Percentiles rank a stretch among this genome's conserved stretches.
phyloP scores from a whole-genome alignment of 768 basidiomycete species.

The Psilocybe cubensis region DNA sequence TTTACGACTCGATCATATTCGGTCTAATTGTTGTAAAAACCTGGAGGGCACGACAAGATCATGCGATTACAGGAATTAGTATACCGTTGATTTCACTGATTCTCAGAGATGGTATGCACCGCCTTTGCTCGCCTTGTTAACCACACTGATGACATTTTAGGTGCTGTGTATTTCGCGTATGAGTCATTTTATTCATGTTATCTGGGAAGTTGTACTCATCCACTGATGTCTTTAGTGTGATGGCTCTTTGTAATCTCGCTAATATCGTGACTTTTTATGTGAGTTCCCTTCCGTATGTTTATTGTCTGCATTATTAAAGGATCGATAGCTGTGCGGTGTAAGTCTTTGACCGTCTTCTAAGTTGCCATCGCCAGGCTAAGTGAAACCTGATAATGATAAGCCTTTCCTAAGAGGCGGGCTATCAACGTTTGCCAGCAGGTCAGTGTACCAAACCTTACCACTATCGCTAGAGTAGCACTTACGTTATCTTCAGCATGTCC shows the following conservation, averaged over 20 bases:
- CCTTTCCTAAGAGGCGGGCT: conserved; percentile 48
- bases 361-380: background rate
- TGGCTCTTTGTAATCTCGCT: conserved; percentile 53
- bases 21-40: conserved; percentile 51
- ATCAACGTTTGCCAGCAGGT: conserved; percentile 56
- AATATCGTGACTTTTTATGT: conserved; percentile 45
- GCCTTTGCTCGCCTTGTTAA: too few relatives aligned
- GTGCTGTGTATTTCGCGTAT: conserved; percentile 60
- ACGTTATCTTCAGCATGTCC: conserved; percentile 38
- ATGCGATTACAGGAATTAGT: conserved; percentile 23
- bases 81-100: conserved; percentile 46
- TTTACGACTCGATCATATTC: conserved; percentile 52
- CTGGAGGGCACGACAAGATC: conserved; percentile 34
- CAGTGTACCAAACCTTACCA: background rate
- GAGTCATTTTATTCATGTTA: conserved; percentile 17
- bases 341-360: background rate
- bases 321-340: conserved; percentile 9
- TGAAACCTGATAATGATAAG: conserved; percentile 25
- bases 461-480: background rate
- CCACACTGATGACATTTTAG: conserved; percentile 26
- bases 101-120: conserved; percentile 50
- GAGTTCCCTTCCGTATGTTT: conserved; percentile 17
- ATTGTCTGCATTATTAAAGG: background rate
- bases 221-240: conserved; percentile 37
- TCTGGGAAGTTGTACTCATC: background rate